Percentiles rank a stretch among this genome's conserved stretches.
Conservation (phyloP, 768 basidiomycete species). For the Macrolepiota albuminosa region DNA sequence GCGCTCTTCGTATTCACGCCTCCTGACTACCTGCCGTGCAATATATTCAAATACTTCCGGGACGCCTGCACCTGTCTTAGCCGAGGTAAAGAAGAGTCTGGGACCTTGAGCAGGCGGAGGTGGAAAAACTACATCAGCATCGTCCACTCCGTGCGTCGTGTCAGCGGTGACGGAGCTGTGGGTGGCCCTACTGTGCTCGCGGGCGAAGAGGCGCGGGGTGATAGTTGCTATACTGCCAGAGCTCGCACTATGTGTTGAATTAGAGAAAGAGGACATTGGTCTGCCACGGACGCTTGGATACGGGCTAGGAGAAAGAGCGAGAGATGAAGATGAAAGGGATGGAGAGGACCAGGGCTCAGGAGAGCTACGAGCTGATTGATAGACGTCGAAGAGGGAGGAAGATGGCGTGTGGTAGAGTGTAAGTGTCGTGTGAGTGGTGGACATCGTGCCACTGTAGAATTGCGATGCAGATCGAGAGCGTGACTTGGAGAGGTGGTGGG, state of each 20-base stretch:
- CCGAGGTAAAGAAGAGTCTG: slow-evolving; percentile 69
- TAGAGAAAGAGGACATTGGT: slow-evolving; percentile 24
- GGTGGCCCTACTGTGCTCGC: slow-evolving; percentile 18
- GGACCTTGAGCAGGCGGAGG: slow-evolving; percentile 50
- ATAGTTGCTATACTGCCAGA: slow-evolving; percentile 52
- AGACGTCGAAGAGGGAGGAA: slow-evolving; percentile 67
- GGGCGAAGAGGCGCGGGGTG: slow-evolving; percentile 54
- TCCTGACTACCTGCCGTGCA: slow-evolving; percentile 51
- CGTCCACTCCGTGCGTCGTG: neutral
- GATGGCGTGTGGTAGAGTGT: slow-evolving; percentile 76
- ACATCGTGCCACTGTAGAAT: slow-evolving; percentile 45
- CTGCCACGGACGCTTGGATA: slow-evolving; percentile 19
- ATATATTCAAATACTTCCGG: slow-evolving; percentile 74
- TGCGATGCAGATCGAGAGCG: slow-evolving; percentile 42
- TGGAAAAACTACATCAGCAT: slow-evolving; percentile 14
- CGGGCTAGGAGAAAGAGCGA: slow-evolving; percentile 14
- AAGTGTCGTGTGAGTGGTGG: slow-evolving; percentile 51
- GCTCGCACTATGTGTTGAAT: slow-evolving; percentile 18
- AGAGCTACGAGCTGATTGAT: slow-evolving; percentile 57
- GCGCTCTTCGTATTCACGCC: slow-evolving; percentile 67
- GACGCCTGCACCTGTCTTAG: slow-evolving; percentile 75
- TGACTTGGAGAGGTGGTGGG: slow-evolving; percentile 30
- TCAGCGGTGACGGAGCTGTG: slow-evolving; percentile 4
- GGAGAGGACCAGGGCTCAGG: slow-evolving; percentile 36
- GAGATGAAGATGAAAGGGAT: slow-evolving; percentile 10